phyloP scores from a whole-genome alignment of 257 asterid species.

The Solanum etuberosum region DNA sequence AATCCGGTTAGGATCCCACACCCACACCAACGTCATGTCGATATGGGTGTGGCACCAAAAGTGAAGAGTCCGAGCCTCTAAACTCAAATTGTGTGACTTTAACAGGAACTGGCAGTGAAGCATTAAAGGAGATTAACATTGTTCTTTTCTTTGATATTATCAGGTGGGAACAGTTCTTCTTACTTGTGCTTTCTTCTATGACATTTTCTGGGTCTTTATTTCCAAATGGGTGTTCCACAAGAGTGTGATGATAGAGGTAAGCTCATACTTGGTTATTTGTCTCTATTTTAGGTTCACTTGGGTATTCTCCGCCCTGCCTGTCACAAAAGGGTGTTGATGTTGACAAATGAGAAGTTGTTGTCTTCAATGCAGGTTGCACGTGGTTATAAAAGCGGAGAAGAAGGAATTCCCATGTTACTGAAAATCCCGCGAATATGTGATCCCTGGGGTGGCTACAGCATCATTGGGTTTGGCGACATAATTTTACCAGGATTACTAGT shows the following conservation, averaged over 20 bases:
- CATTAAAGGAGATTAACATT: neutral
- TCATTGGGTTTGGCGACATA: constrained; percentile 89
- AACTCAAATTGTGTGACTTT: neutral
- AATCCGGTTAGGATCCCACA: neutral
- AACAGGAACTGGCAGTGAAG: neutral
- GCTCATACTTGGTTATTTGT: neutral
- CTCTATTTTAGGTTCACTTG: neutral
- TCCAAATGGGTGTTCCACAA: constrained; percentile 83
- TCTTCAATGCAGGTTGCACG: constrained; percentile 58
- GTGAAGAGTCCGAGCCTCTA: neutral
- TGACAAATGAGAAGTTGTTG: neutral
- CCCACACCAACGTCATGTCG: neutral
- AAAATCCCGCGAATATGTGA: constrained; percentile 89
- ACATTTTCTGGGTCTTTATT: constrained; percentile 91
- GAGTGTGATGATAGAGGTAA: constrained; percentile 98
- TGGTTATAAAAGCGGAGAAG: constrained; percentile 92
- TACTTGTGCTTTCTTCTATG: constrained; percentile 82
- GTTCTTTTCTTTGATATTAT: constrained; percentile 5
- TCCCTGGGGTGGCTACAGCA: constrained; percentile 97
- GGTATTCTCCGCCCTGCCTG: neutral
- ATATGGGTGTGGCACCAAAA: neutral
- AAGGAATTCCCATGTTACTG: constrained; percentile 86
- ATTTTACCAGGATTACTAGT: constrained; percentile 78
- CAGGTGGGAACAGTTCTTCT: constrained; percentile 98
- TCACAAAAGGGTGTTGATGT: neutral